A percentile compares a stretch with the other conserved stretches of the same genome.
Evolutionary conservation across 306 rosid genomes (phyloP).

Genomic region (Biancaea sappan): DNA sequence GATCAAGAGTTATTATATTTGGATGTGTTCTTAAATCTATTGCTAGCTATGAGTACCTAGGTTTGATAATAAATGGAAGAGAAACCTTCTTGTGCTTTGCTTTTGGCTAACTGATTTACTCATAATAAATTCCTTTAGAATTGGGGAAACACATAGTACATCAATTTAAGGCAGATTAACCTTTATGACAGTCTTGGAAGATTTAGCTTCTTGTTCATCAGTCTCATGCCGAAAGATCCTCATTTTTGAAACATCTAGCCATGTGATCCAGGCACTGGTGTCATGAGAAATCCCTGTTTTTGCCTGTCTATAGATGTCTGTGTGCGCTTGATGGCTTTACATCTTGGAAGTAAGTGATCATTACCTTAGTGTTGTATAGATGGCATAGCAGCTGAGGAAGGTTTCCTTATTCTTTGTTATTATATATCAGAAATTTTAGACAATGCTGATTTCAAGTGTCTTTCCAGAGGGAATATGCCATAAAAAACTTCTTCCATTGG

Average conservation of each 20-base stretch:
- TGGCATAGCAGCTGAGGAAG: background rate
- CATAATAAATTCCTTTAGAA: background rate
- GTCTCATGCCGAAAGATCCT: background rate
- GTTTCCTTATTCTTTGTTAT: background rate
- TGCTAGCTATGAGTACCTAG: background rate
- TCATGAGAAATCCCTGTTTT: background rate
- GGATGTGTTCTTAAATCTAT: background rate
- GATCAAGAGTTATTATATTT: conserved; percentile 7
- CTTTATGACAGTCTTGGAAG: background rate
- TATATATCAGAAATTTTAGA: background rate
- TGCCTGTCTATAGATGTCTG: background rate
- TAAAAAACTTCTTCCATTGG: background rate
- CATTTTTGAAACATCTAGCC: background rate
- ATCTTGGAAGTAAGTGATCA: background rate
- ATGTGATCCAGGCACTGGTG: background rate
- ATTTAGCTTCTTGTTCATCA: background rate
- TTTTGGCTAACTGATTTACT: background rate
- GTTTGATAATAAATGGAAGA: background rate
- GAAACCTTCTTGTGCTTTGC: conserved; percentile 7
- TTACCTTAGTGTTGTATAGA: background rate
- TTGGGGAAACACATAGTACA: background rate
- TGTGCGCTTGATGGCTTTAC: background rate
- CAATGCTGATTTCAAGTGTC: background rate
- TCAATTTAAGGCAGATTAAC: background rate
- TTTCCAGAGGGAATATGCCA: background rate